Percentiles rank a stretch among this genome's conserved stretches.
Evolutionary conservation across 2,329 filamentous ascomycete genomes (phyloP).

Genomic region (Fusarium tanahbumbuense): DNA sequence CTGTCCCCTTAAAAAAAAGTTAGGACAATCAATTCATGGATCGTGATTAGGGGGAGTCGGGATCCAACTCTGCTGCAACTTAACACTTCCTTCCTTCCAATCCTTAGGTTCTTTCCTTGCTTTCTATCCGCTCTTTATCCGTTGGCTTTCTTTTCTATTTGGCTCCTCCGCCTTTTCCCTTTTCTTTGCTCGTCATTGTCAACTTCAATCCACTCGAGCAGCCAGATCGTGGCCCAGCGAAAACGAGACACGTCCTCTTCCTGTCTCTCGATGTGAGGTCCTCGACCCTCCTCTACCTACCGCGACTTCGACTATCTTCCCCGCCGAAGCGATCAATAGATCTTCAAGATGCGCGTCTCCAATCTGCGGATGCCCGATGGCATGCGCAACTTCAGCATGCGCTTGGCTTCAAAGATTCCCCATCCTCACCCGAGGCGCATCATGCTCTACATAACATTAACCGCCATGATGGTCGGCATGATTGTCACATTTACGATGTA

Average conservation of each 20-base stretch:
- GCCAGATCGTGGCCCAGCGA: constrained; percentile 1
- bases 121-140: constrained; percentile 15
- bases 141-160: neutral
- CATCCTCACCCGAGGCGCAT: constrained; percentile 38
- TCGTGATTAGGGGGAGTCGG: constrained; percentile 1
- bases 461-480: constrained; percentile 26
- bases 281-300: constrained; percentile 7
- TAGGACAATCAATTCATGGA: neutral
- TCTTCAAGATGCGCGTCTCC: constrained; percentile 25
- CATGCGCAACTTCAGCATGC: constrained; percentile 23
- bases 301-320: neutral
- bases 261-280: constrained; percentile 19
- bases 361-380: constrained; percentile 22
- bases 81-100: constrained; percentile 6
- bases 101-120: neutral
- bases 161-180: neutral
- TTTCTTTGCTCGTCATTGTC: neutral
- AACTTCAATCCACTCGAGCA: neutral
- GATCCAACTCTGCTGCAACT: constrained; percentile 10
- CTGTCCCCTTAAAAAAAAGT: neutral
- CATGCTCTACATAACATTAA: constrained; percentile 22
- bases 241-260: constrained; percentile 7
- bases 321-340: neutral
- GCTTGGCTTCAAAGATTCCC: constrained; percentile 10
- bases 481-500: constrained; percentile 20